Evolutionary conservation across 345 rosid genomes (phyloP).

Genomic region (Sonneratia alba): DNA sequence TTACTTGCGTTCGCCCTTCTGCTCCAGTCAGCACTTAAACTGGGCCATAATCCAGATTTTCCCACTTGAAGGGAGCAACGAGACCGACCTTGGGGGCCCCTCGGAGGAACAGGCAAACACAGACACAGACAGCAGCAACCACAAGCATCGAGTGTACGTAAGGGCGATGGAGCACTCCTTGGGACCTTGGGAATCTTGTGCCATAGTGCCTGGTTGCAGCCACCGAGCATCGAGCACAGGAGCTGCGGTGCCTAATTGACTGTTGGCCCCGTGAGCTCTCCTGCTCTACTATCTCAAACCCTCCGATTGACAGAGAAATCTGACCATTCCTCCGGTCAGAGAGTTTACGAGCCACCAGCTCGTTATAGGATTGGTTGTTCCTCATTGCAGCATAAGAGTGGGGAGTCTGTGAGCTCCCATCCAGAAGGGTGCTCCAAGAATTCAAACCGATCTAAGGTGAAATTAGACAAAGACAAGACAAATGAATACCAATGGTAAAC

Average conservation of each 20-base stretch:
- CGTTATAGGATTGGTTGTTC: constrained; percentile 57
- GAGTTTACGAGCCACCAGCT: constrained; percentile 53
- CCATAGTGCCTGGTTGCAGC: constrained; percentile 35
- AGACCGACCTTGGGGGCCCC: constrained; percentile 51
- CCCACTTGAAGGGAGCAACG: constrained; percentile 73
- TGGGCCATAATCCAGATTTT: constrained; percentile 58
- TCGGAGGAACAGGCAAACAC: constrained; percentile 77
- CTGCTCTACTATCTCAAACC: constrained; percentile 9
- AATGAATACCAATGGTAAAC: background rate
- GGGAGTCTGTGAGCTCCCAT: constrained; percentile 52
- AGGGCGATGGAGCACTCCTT: constrained; percentile 65
- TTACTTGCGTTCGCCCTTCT: background rate
- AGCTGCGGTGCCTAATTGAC: constrained; percentile 14
- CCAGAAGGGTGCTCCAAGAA: constrained; percentile 58
- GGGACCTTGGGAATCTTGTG: constrained; percentile 34
- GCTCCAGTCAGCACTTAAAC: constrained; percentile 19
- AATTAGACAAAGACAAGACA: background rate
- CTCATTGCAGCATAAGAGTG: constrained; percentile 51
- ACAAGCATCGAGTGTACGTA: constrained; percentile 76
- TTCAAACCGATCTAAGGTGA: constrained; percentile 49
- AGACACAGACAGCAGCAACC: constrained; percentile 82
- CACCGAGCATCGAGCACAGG: constrained; percentile 55
- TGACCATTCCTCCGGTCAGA: constrained; percentile 60
- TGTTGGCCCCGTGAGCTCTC: constrained; percentile 11
- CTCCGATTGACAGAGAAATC: constrained; percentile 46